phyloP scores from a whole-genome alignment of 805 yeast genomes.

The Wickerhamomyces xylosicus region DNA sequence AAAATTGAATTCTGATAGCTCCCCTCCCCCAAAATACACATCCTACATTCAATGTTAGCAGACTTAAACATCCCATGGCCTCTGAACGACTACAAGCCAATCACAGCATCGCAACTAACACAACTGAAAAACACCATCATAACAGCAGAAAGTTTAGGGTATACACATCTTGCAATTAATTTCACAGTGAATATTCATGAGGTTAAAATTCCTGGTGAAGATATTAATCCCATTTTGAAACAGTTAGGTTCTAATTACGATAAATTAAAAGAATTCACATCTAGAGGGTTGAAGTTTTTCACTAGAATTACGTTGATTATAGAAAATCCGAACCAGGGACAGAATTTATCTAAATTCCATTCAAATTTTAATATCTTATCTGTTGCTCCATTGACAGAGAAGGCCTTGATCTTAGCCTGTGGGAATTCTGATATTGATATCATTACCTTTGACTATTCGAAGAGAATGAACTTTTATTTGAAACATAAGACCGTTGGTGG shows the following conservation, averaged over 20 bases:
- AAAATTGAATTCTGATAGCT: too few relatives aligned
- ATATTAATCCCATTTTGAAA: neutral
- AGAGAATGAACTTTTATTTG: conserved; percentile 62
- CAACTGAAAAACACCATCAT: conserved; percentile 38
- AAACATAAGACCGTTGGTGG: conserved; percentile 79
- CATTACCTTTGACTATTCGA: conserved; percentile 58
- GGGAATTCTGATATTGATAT: conserved; percentile 73
- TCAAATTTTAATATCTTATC: conserved; percentile 69
- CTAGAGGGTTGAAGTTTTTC: conserved; percentile 35
- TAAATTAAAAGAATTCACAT: conserved; percentile 9
- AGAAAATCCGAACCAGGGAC: conserved; percentile 71
- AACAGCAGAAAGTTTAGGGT: conserved; percentile 52
- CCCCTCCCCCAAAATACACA: too few relatives aligned
- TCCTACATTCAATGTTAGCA: too few relatives aligned
- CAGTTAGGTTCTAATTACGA: neutral
- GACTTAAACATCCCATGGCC: conserved; percentile 78
- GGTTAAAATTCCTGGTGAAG: neutral
- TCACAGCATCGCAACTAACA: conserved; percentile 30
- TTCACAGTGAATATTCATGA: conserved; percentile 30
- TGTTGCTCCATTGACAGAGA: conserved; percentile 71
- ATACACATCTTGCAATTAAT: conserved; percentile 70
- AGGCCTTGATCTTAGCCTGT: conserved; percentile 64
- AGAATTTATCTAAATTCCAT: conserved; percentile 33
- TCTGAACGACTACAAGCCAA: conserved; percentile 34
- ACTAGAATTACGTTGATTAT: conserved; percentile 69